A percentile compares a stretch with the other conserved stretches of the same genome.
phyloP scores from a whole-genome alignment of 805 yeast genomes.

The Pichia occidentalis region DNA sequence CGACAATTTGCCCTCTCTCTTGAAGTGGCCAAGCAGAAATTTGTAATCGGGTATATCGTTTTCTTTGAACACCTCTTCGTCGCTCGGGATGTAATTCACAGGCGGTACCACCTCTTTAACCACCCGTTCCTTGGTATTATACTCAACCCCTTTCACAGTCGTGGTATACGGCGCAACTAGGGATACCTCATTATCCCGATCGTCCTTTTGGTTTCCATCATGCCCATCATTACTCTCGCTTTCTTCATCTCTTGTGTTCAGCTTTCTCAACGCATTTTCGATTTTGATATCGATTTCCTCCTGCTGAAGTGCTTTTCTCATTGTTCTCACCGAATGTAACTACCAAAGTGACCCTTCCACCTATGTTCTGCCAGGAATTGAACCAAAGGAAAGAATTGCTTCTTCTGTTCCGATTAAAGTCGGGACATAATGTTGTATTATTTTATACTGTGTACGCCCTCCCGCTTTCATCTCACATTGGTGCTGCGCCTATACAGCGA shows the following conservation, averaged over 20 bases:
- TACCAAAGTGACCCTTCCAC: too few relatives aligned
- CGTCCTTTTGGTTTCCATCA: too few relatives aligned
- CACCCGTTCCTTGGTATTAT: constrained; percentile 49
- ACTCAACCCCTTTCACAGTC: constrained; percentile 38
- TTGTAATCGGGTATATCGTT: constrained; percentile 64
- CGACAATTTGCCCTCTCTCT: constrained; percentile 71
- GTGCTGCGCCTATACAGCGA: too few relatives aligned
- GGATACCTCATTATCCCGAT: too few relatives aligned
- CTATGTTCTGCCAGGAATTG: too few relatives aligned
- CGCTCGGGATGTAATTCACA: constrained; percentile 54
- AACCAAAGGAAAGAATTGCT: too few relatives aligned
- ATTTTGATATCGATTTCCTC: constrained; percentile 33
- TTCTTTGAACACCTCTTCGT: constrained; percentile 56
- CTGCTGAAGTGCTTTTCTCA: neutral
- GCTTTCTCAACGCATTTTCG: constrained; percentile 57
- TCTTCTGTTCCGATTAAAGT: too few relatives aligned
- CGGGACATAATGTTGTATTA: too few relatives aligned
- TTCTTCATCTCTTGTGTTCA: constrained; percentile 31
- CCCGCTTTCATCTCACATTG: too few relatives aligned
- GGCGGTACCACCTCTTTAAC: constrained; percentile 58
- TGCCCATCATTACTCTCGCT: constrained; percentile 24
- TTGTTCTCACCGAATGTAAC: neutral
- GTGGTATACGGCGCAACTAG: constrained; percentile 3
- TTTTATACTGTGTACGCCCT: too few relatives aligned
- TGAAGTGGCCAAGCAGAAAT: constrained; percentile 68